These are phyloP conservation scores for Oryza meyeriana DNA, from an alignment of 176 grass and related monocot species.

Conservation along the genomic window DNA sequence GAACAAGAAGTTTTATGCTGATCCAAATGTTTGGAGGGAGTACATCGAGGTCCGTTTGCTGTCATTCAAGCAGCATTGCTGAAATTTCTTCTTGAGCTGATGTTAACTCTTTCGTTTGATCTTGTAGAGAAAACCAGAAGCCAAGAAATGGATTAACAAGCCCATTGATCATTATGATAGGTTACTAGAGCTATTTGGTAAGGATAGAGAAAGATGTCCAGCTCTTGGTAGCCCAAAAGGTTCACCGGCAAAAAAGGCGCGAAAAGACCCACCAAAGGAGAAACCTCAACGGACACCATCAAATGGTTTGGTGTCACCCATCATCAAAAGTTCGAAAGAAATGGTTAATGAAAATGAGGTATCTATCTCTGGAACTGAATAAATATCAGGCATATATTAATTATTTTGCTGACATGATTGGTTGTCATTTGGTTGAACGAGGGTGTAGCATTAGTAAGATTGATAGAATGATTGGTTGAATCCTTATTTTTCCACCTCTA, in stretches of 20 bases:
- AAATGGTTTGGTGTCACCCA: slow-evolving; percentile 16
- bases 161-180: slow-evolving; percentile 49
- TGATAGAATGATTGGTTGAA: background rate
- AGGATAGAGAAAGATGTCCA: slow-evolving; percentile 33
- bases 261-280: slow-evolving; percentile 37
- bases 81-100: background rate
- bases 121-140: slow-evolving; percentile 53
- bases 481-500: slow-evolving; percentile 17
- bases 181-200: slow-evolving; percentile 43
- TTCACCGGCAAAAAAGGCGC: slow-evolving; percentile 25
- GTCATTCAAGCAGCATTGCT: background rate
- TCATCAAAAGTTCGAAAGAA: slow-evolving; percentile 2
- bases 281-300: slow-evolving; percentile 15
- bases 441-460: background rate
- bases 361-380: slow-evolving; percentile 13
- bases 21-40: slow-evolving; percentile 45
- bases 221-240: slow-evolving; percentile 7
- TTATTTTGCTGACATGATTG: slow-evolving; percentile 5
- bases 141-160: slow-evolving; percentile 55
- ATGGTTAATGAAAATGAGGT: slow-evolving; percentile 33
- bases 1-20: slow-evolving; percentile 39
- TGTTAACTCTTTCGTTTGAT: slow-evolving; percentile 25
- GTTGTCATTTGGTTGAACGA: background rate
- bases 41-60: slow-evolving; percentile 39
- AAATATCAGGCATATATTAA: slow-evolving; percentile 13